Percentiles rank a stretch among this genome's conserved stretches.
Evolutionary conservation across 495 filamentous ascomycete species (phyloP).

Genomic region (Penicillium taxi): DNA sequence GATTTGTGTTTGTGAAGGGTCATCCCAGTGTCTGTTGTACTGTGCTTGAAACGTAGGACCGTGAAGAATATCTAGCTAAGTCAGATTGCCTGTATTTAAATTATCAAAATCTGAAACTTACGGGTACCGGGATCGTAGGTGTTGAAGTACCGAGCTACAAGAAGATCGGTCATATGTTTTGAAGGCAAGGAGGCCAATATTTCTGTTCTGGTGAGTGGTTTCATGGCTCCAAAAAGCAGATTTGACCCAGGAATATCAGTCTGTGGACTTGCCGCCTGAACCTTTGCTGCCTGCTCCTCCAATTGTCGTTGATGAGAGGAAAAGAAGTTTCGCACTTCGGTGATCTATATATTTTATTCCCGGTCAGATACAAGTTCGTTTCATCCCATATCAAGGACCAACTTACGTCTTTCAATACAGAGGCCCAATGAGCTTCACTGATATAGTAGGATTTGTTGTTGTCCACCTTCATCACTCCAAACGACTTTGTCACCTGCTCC

Average conservation of each 20-base stretch:
- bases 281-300: conserved; percentile 53
- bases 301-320: conserved; percentile 58
- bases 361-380: background rate
- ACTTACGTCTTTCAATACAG: conserved; percentile 70
- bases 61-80: conserved; percentile 84
- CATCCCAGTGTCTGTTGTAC: conserved; percentile 82
- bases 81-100: conserved; percentile 69
- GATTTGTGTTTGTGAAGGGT: conserved; percentile 67
- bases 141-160: conserved; percentile 68
- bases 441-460: conserved; percentile 81
- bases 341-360: conserved; percentile 51
- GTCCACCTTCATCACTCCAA: conserved; percentile 82
- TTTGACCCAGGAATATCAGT: conserved; percentile 56
- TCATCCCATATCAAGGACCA: background rate
- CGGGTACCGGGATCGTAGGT: conserved; percentile 67
- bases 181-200: conserved; percentile 72
- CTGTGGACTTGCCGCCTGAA: conserved; percentile 54
- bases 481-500: conserved; percentile 74
- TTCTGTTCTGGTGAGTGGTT: conserved; percentile 61
- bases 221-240: conserved; percentile 64
- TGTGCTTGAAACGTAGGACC: conserved; percentile 74
- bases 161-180: conserved; percentile 69
- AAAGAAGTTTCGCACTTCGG: conserved; percentile 91
- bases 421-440: conserved; percentile 85
- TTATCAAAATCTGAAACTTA: conserved; percentile 78